Conservation (phyloP, 768 basidiomycete species). For the Hortiboletus campestris region DNA sequence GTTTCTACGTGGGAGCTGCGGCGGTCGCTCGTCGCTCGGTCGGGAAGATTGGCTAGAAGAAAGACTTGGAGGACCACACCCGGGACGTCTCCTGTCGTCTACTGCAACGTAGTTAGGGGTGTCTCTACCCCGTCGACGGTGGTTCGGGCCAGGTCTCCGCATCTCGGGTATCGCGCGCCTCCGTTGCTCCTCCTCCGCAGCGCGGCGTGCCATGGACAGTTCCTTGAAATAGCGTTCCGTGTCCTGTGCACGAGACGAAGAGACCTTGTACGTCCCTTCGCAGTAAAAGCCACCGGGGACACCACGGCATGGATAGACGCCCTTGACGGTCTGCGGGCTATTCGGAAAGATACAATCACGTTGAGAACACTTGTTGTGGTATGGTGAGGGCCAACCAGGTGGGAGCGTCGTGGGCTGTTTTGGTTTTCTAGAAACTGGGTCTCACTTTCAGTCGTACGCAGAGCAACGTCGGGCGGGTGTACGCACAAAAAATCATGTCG, state of each 20-base stretch:
- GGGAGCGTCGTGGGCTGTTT: conserved; percentile 30
- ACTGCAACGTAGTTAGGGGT: not conserved
- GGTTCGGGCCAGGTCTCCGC: conserved; percentile 22
- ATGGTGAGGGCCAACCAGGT: conserved; percentile 36
- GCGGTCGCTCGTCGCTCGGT: conserved; percentile 22
- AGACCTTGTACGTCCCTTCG: conserved; percentile 34
- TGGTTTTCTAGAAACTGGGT: conserved; percentile 31
- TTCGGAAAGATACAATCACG: conserved; percentile 34
- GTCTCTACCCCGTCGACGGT: conserved; percentile 18
- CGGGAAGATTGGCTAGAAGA: conserved; percentile 7
- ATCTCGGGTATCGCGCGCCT: conserved; percentile 27
- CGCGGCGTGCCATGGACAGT: conserved; percentile 19
- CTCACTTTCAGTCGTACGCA: not conserved
- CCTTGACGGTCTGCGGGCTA: conserved; percentile 28
- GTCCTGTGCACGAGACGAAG: conserved; percentile 34
- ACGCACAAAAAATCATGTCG: conserved; percentile 31
- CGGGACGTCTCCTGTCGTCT: conserved; percentile 5
- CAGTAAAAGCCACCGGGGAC: conserved; percentile 35
- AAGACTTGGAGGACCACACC: conserved; percentile 5
- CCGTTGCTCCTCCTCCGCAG: conserved; percentile 31
- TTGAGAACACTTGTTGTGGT: conserved; percentile 37
- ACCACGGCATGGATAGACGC: conserved; percentile 33
- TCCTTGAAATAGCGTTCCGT: conserved; percentile 33
- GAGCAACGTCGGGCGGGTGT: not conserved
- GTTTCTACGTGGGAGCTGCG: conserved; percentile 9